phyloP scores from a whole-genome alignment of 1,284 basidiomycete genomes.

The Rhodotorula sp. region DNA sequence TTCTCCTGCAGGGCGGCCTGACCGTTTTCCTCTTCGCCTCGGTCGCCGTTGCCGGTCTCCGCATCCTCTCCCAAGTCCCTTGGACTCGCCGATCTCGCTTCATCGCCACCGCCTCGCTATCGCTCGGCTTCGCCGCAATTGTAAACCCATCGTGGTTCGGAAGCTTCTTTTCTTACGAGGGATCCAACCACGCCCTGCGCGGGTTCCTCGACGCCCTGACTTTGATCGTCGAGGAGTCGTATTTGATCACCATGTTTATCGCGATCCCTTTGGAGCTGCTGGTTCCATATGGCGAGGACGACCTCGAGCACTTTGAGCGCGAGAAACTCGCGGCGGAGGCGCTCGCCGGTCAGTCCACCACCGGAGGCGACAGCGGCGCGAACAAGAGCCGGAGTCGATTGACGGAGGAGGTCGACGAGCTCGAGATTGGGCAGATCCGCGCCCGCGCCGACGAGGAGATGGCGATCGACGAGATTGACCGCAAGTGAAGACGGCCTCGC shows the following conservation, averaged over 20 bases:
- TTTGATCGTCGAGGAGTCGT: conserved; percentile 10
- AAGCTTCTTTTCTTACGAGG: conserved; percentile 11
- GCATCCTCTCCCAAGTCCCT: conserved; percentile 42
- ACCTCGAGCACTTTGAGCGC: conserved; percentile 1
- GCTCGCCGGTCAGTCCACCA: background rate
- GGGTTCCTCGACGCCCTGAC: conserved; percentile 25
- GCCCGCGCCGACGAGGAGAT: conserved; percentile 6
- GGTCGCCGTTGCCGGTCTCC: conserved; percentile 44
- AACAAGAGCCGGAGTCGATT: background rate
- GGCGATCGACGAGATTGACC: conserved; percentile 3
- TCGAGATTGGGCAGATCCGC: conserved; percentile 1
- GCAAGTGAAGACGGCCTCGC: background rate
- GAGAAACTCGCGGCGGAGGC: background rate
- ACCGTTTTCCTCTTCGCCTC: conserved; percentile 44
- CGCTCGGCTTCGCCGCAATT: conserved; percentile 12
- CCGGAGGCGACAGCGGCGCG: background rate
- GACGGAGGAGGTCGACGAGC: conserved; percentile 2
- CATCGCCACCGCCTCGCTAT: conserved; percentile 20
- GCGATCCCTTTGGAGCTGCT: conserved; percentile 16
- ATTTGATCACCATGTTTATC: conserved; percentile 12
- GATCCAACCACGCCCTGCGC: conserved; percentile 6
- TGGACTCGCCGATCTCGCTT: conserved; percentile 26
- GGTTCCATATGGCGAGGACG: conserved; percentile 16
- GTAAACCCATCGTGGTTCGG: conserved; percentile 13
- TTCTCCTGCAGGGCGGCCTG: conserved; percentile 36